Evolutionary conservation across 1,284 basidiomycete genomes (phyloP).

Genomic region (Calocybe gambosa): DNA sequence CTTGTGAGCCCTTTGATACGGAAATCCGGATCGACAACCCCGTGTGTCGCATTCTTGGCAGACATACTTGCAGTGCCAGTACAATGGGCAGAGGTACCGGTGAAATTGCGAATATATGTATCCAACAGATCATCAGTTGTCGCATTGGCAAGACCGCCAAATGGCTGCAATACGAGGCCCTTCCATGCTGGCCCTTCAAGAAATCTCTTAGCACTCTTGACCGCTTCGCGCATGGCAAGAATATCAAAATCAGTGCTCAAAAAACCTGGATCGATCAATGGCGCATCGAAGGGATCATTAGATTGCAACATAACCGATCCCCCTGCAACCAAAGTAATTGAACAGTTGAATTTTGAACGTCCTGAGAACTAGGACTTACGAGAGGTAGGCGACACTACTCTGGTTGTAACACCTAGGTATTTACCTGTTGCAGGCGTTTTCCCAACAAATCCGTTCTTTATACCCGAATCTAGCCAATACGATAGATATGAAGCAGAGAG

Average conservation of each 20-base stretch:
- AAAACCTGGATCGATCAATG: conserved; percentile 31
- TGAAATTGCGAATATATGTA: conserved; percentile 17
- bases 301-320: conserved; percentile 29
- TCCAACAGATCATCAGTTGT: conserved; percentile 17
- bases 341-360: not conserved
- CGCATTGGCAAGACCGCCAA: conserved; percentile 13
- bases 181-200: conserved; percentile 27
- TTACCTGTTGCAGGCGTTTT: conserved; percentile 10
- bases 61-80: conserved; percentile 25
- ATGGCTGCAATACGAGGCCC: conserved; percentile 23
- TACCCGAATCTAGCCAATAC: not conserved
- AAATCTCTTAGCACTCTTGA: conserved; percentile 26
- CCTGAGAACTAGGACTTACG: conserved; percentile 4
- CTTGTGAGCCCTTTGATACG: conserved; percentile 27
- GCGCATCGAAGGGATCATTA: conserved; percentile 27
- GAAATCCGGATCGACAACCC: conserved; percentile 34
- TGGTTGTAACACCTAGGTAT: conserved; percentile 13
- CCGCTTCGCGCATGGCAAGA: conserved; percentile 23
- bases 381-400: conserved; percentile 12
- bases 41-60: conserved; percentile 14
- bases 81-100: conserved; percentile 15
- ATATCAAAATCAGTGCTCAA: conserved; percentile 29
- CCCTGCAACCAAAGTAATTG: conserved; percentile 20
- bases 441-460: conserved; percentile 15
- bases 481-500: not conserved